A percentile compares a stretch with the other conserved stretches of the same genome.
These are phyloP conservation scores for Talaromyces islandicus DNA, from an alignment of 2,329 filamentous ascomycete genomes.

Conservation along the genomic window DNA sequence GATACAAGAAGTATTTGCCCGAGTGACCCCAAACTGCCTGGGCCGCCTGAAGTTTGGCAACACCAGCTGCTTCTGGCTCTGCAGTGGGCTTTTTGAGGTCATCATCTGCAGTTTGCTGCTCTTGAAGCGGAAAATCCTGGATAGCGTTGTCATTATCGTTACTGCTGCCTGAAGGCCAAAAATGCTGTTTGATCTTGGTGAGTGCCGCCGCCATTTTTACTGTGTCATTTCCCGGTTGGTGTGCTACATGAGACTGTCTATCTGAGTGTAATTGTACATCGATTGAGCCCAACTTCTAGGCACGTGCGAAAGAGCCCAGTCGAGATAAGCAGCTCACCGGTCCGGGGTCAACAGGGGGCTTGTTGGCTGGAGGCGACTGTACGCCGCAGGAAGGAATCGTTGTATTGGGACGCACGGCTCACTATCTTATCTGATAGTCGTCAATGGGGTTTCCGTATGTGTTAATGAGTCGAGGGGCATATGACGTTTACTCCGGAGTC, in stretches of 20 bases:
- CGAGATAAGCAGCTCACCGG: neutral
- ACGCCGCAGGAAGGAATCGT: neutral
- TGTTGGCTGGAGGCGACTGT: neutral
- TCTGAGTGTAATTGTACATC: neutral
- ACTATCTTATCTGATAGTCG: neutral
- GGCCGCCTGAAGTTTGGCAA: conserved; percentile 23
- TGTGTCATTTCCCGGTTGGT: neutral
- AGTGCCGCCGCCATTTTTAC: neutral
- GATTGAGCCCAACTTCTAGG: neutral
- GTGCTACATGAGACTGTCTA: neutral
- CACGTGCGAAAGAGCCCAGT: neutral
- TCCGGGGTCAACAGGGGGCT: neutral
- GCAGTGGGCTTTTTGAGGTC: conserved; percentile 7
- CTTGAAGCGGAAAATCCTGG: neutral
- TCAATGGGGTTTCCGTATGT: neutral
- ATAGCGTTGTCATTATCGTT: neutral
- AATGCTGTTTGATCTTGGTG: neutral
- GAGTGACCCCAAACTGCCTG: conserved; percentile 24
- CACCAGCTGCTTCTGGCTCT: conserved; percentile 14
- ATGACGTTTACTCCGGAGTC: no score
- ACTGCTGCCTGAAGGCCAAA: neutral
- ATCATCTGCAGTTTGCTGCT: neutral
- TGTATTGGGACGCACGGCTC: neutral
- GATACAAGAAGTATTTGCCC: conserved; percentile 23
- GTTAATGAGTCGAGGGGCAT: no score